Base-by-base conservation (phyloP, 2,329 filamentous ascomycete genomes). In the Cladosporium cucumerinum region DNA sequence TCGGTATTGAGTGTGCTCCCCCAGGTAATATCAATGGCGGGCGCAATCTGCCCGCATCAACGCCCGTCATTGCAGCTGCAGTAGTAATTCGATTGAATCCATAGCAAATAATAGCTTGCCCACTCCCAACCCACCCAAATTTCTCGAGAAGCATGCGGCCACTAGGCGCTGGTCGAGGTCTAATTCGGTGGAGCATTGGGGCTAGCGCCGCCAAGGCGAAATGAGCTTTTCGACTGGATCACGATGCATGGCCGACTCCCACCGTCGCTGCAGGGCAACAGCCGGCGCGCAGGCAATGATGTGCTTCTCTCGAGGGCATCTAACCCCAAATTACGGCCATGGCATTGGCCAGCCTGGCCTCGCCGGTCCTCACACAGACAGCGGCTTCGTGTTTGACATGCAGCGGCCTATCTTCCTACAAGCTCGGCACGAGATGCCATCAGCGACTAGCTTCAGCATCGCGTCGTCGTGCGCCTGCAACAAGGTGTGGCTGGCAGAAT, bases 71-170 rank as follows among this genome's bases (percentile, higher is more conserved):
- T n/a, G 39, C 39, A 21, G 39, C n/a, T 32, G 26, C 60, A 62
- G 60, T 36, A 62, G 28, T 10, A 30, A 30, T 30, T 30, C 28
- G 10, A 28, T 46, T 55, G 30, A 48, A 30, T 61, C 23, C 48
- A 62, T 55, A 43, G 60, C 60, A 62, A 62, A 62, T 46, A 21
- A 46, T 62, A 62, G 60, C 60, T 36, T 51, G 43, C 28, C 60
- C 60, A 62, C 60, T 62, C 60, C 60, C 60, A 62, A 49, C 60
- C 60, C 60, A 62, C 60, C 60, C 60, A 28, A 62, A 62, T 62
- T 25, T 62, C 49, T 54, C 49, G 49, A 46, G 60, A 32, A 46
- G 39, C 46, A 26, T 49, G 46, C 60, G 60, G 60, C 60, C 60
- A 55, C 60, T 62, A 62, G 60, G 25, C 32, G 49, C 34, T 55